Percentiles rank a stretch among this genome's conserved stretches.
phyloP scores from a whole-genome alignment of 2,329 filamentous ascomycete species.

The Polychaeton citri region DNA sequence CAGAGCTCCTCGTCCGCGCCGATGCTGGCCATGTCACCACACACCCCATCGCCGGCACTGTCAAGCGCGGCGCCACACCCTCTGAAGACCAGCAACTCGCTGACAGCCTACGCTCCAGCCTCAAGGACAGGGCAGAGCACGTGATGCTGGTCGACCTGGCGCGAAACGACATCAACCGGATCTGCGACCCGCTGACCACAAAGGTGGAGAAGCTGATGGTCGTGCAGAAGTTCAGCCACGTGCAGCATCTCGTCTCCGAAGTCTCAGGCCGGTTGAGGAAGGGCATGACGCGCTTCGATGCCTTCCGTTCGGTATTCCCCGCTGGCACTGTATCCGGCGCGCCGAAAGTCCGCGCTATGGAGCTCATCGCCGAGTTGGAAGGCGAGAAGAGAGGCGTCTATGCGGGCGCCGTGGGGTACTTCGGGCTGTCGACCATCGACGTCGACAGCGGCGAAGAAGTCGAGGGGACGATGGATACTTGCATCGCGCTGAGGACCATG shows the following conservation, averaged over 20 bases:
- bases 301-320: constrained; percentile 87
- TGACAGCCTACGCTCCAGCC: constrained; percentile 58
- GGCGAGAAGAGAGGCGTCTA: constrained; percentile 90
- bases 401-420: constrained; percentile 92
- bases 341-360: constrained; percentile 93
- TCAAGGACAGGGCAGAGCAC: constrained; percentile 90
- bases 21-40: constrained; percentile 81
- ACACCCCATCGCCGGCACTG: constrained; percentile 92
- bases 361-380: constrained; percentile 89
- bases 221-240: constrained; percentile 87
- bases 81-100: constrained; percentile 75
- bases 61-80: constrained; percentile 67
- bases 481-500: constrained; percentile 80
- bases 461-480: constrained; percentile 86
- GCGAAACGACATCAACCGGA: constrained; percentile 90
- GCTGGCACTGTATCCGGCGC: constrained; percentile 92
- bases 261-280: constrained; percentile 79
- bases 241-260: constrained; percentile 92
- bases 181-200: constrained; percentile 81
- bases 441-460: constrained; percentile 43
- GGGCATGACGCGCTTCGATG: constrained; percentile 82
- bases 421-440: constrained; percentile 68
- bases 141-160: constrained; percentile 97
- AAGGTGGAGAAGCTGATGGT: constrained; percentile 90
- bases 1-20: constrained; percentile 86